phyloP scores from a whole-genome alignment of 495 filamentous ascomycete genomes.

The Talaromyces liani region DNA sequence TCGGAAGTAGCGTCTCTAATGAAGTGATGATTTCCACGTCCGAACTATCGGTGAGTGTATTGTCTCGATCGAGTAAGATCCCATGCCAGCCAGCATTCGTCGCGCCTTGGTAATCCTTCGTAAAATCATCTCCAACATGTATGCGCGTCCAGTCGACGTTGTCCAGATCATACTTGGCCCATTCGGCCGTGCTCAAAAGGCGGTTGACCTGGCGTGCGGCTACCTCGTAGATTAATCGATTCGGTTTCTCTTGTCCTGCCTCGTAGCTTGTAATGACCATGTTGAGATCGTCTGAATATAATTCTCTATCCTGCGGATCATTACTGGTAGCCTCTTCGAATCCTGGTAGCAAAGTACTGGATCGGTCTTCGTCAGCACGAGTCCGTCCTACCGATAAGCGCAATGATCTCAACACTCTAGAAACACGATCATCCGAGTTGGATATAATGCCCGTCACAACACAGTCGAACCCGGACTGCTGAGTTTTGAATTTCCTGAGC shows the following conservation, averaged over 20 bases:
- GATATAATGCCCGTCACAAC: constrained; percentile 61
- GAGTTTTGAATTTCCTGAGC: constrained; percentile 20
- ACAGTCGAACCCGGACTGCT: constrained; percentile 15
- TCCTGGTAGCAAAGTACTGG: constrained; percentile 29
- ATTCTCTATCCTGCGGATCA: neutral
- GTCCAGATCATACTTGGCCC: neutral
- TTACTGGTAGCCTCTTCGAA: constrained; percentile 25
- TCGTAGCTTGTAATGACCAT: constrained; percentile 69
- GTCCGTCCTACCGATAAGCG: constrained; percentile 46
- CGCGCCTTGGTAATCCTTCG: constrained; percentile 57
- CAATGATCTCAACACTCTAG: constrained; percentile 50
- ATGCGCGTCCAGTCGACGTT: constrained; percentile 38
- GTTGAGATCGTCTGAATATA: constrained; percentile 43
- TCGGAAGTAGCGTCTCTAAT: constrained; percentile 10
- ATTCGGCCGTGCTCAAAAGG: neutral
- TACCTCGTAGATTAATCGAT: constrained; percentile 53
- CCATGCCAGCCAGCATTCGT: constrained; percentile 56
- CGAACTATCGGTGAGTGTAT: constrained; percentile 4
- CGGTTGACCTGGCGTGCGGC: constrained; percentile 32
- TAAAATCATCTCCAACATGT: constrained; percentile 61
- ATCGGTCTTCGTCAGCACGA: constrained; percentile 26
- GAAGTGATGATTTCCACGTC: constrained; percentile 19
- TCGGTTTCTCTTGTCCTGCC: constrained; percentile 62
- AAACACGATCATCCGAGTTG: constrained; percentile 71
- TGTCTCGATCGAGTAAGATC: constrained; percentile 39